Evolutionary conservation across 495 filamentous ascomycete genomes (phyloP), one percentile per base, ranked within the genome.

Genomic region (Aspergillus funiculosus): DNA sequence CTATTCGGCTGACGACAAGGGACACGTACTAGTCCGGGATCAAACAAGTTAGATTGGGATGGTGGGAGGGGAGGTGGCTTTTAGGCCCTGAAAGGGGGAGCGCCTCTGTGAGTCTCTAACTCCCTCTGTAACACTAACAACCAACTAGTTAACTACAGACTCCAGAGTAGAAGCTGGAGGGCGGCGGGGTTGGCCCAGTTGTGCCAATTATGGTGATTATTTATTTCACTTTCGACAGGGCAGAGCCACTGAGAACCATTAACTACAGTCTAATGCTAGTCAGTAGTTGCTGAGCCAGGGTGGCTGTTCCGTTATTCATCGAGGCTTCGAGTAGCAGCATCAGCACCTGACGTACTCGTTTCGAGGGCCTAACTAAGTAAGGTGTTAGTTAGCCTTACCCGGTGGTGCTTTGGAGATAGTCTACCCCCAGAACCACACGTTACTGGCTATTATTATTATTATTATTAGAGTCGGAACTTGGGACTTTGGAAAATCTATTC

Each of bases 21-120:
- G 39, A 53, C 45, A 58, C 55, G 55, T 54, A 58, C 51, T 46
- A 51, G 48, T 20, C 47, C 49, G 47, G 51, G 51, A 51, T 51
- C 48, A 35, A 53, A 51, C 28, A 37, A 40, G 43, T 42, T 57
- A 51, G 46, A 34, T 46, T 32, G 27, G 37, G 50, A 26, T 44
- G 34, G 20, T 39, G 42, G 37, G 24, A 39, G 48, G 43, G 48
- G 41, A 35, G 30, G 14, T 19, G n/a, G 40, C 24, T 5, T 30
- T 42, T 36, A 28, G 45, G 49, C 46, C 53, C 46, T 50, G 46
- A 47, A 52, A 31, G 49, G 42, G 54, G 53, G 26, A 31, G 39
- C 39, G 32, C 44, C 42, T 26, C 26, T n/a, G n/a, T n/a, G n/a
- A n/a, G n/a, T n/a, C n/a, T n/a, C n/a, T n/a, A n/a, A n/a, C n/a